These are phyloP conservation scores for Globisporangium parvum DNA, from an alignment of 352 stramenopile species.

Conservation along the genomic window DNA sequence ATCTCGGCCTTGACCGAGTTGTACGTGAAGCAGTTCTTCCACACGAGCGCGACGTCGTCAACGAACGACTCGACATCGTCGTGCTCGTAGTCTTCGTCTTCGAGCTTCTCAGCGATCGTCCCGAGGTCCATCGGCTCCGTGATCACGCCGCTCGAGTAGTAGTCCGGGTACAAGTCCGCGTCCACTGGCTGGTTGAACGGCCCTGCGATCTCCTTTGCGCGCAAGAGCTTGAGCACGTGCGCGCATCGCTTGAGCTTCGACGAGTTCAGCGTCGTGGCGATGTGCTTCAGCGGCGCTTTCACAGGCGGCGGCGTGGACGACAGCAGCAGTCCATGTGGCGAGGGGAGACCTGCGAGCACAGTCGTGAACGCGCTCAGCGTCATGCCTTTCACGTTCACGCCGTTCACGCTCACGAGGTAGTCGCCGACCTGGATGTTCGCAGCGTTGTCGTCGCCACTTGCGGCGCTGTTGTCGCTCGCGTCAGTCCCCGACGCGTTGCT, in stretches of 20 bases:
- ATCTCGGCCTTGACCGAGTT: conserved; percentile 82
- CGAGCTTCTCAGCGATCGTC: conserved; percentile 78
- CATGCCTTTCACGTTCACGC: conserved; percentile 33
- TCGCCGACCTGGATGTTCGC: conserved; percentile 23
- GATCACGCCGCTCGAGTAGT: conserved; percentile 63
- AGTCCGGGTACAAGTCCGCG: conserved; percentile 78
- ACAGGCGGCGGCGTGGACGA: conserved; percentile 30
- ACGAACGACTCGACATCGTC: conserved; percentile 79
- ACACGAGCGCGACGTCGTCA: conserved; percentile 75
- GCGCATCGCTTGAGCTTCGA: conserved; percentile 62
- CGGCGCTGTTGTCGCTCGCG: conserved; percentile 1
- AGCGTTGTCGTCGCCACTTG: conserved; percentile 6
- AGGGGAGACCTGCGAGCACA: conserved; percentile 18
- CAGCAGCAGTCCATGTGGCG: conserved; percentile 55
- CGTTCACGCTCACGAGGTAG: conserved; percentile 51
- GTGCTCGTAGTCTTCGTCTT: conserved; percentile 82
- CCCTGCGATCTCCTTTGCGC: conserved; percentile 65
- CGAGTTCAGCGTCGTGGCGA: conserved; percentile 47
- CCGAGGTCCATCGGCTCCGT: conserved; percentile 76
- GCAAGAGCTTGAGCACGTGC: conserved; percentile 70
- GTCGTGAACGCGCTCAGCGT: conserved; percentile 25
- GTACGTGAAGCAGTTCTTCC: conserved; percentile 85
- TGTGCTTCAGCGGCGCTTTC: conserved; percentile 49
- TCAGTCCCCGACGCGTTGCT: conserved; percentile 2
- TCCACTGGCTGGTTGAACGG: conserved; percentile 86